Evolutionary conservation across 768 basidiomycete species (phyloP).

Genomic region (Cantharellus anzutake): DNA sequence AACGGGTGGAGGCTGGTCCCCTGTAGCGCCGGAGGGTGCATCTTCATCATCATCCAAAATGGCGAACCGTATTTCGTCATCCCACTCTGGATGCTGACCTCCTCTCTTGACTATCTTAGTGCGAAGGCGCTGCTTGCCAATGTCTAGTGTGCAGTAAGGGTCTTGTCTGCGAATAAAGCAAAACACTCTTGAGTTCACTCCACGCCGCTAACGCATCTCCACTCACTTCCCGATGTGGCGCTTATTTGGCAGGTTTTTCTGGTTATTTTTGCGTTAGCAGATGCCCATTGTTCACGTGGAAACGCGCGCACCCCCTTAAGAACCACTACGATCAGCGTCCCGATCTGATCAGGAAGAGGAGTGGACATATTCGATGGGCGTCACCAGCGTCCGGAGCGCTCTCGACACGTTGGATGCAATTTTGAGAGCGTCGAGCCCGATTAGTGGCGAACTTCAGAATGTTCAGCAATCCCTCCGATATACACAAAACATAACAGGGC

Average conservation of each 20-base stretch:
- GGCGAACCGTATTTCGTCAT: constrained; percentile 89
- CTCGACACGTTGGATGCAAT: too few relatives aligned
- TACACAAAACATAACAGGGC: too few relatives aligned
- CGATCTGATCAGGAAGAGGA: constrained; percentile 41
- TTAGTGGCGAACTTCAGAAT: too few relatives aligned
- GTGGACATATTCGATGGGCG: background rate
- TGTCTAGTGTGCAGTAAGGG: constrained; percentile 69
- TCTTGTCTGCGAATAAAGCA: constrained; percentile 33
- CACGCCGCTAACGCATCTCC: background rate
- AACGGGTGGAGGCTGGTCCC: constrained; percentile 37
- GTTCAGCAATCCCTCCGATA: too few relatives aligned
- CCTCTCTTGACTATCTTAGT: constrained; percentile 93
- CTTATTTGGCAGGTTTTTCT: constrained; percentile 85
- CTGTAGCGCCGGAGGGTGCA: constrained; percentile 25
- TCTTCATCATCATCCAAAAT: constrained; percentile 58
- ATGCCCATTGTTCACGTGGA: constrained; percentile 2
- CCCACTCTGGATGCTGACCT: constrained; percentile 98
- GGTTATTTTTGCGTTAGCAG: constrained; percentile 1
- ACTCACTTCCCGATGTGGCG: constrained; percentile 64
- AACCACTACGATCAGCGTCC: constrained; percentile 84
- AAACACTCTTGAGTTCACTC: background rate
- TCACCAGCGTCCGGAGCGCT: too few relatives aligned
- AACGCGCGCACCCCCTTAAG: constrained; percentile 65
- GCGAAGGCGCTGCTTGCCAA: constrained; percentile 67
- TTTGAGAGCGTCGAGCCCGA: too few relatives aligned